Evolutionary conservation across 176 grass and related monocot species (phyloP), one percentile per base, ranked within the genome.

Genomic region (Cenchrus americanus): DNA sequence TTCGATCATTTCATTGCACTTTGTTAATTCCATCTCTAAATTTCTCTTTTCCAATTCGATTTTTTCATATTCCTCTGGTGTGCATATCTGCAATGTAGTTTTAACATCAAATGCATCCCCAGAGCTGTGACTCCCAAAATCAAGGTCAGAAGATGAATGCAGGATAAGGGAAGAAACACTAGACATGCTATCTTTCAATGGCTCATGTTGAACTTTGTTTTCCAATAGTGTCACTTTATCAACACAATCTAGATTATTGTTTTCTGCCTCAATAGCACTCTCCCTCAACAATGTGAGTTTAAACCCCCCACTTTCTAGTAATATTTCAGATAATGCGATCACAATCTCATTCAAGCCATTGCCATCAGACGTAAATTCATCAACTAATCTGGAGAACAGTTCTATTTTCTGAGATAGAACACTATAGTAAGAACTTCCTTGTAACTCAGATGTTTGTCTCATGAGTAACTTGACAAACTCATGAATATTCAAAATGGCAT

Each of bases 151-250:
- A 47, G 88, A 92, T 51, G 87, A 86, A 77, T 27, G 58, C 80
- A 85, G 71, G 64, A 85, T 61, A n/a, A 82, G 30, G 42, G 50
- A 73, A 86, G 65, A 86, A 80, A 34, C 54, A 19, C 69, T 69
- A 43, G 86, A 83, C 58, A 81, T 26, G 51, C 61, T 88, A 10
- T 85, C 88, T 82, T 86, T 77, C 17, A 64, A n/a, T 76, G 66
- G 80, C 72, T 86, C 84, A 74, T 87, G 50, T 55, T 79, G 88
- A 53, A 99, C 91, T 88, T 96, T 92, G 83, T 99, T 99, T 91
- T 99, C 97, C 53, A 92, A 86, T 79, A 99, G 88, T 84, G 97
- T 92, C 79, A 94, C 97, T 91, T 99, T 99, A 80, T 99, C 97
- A 66, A 99, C 86, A 79, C 90, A 99, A 91, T 99, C 93, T 71